Conservation (phyloP, 768 basidiomycete genomes). For the Hemileccinum rubropunctum region DNA sequence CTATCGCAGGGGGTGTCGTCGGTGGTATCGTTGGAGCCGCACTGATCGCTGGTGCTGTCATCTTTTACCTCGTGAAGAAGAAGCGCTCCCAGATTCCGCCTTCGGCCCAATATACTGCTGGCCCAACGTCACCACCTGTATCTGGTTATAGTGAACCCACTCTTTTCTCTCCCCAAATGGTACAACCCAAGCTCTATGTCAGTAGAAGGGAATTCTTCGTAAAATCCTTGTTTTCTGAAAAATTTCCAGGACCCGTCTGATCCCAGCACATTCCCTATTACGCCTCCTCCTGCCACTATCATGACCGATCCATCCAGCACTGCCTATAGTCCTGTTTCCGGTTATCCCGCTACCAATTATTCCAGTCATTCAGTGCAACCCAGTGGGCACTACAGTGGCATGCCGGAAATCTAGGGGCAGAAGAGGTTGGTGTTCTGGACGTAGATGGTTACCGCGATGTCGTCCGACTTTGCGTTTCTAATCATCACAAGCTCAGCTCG, state of each 20-base stretch:
- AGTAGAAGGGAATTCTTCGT: conserved; percentile 4
- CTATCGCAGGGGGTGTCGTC: conserved; percentile 61
- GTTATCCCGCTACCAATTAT: conserved; percentile 11
- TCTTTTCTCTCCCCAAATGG: conserved; percentile 17
- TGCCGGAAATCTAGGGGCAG: conserved; percentile 24
- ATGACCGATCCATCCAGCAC: conserved; percentile 6
- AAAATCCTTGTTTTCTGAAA: neutral
- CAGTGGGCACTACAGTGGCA: conserved; percentile 22
- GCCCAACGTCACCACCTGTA: neutral
- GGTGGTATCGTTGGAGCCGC: conserved; percentile 59
- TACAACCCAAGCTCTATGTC: conserved; percentile 30
- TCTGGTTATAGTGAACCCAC: conserved; percentile 7
- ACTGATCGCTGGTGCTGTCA: conserved; percentile 35
- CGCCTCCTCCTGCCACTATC: conserved; percentile 19
- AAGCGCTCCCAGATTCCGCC: conserved; percentile 24
- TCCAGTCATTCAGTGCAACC: conserved; percentile 10
- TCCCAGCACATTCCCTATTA: conserved; percentile 35
- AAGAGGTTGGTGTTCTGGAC: neutral
- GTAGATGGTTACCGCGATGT: neutral
- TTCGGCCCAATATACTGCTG: conserved; percentile 12
- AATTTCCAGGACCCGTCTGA: conserved; percentile 34
- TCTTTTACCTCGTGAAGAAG: conserved; percentile 39
- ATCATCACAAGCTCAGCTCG: neutral
- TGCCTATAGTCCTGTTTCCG: neutral
- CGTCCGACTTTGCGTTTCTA: neutral